These are phyloP conservation scores for Talaromyces amestolkiae DNA, from an alignment of 2,329 filamentous ascomycete species.

Conservation along the genomic window DNA sequence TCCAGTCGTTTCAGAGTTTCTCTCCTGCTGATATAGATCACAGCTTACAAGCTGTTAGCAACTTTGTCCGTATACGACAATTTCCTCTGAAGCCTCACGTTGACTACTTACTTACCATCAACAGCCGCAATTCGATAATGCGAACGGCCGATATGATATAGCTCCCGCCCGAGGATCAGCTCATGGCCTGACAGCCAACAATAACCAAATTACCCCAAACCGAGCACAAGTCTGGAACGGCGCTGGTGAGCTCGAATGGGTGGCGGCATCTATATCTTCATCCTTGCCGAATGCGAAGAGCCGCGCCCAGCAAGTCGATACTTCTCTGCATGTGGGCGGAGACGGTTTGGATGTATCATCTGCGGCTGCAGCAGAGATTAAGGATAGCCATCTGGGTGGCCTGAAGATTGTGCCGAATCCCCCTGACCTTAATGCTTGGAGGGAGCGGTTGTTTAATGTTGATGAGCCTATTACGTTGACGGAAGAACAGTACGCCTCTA, in stretches of 20 bases:
- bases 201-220: background rate
- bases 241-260: slow-evolving; percentile 23
- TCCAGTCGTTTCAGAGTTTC: slow-evolving; percentile 31
- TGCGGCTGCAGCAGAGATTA: slow-evolving; percentile 15
- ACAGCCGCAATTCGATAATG: slow-evolving; percentile 16
- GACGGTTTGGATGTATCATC: slow-evolving; percentile 24
- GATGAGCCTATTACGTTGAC: slow-evolving; percentile 69
- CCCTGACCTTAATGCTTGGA: slow-evolving; percentile 66
- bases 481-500: slow-evolving; percentile 63
- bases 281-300: slow-evolving; percentile 19
- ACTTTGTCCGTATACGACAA: slow-evolving; percentile 9
- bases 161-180: slow-evolving; percentile 3
- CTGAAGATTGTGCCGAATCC: slow-evolving; percentile 62
- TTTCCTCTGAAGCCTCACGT: background rate
- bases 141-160: slow-evolving; percentile 17
- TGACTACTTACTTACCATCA: background rate
- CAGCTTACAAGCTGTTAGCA: slow-evolving; percentile 13
- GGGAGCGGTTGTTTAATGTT: slow-evolving; percentile 71
- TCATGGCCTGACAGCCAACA: background rate
- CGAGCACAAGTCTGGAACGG: slow-evolving; percentile 16
- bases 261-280: slow-evolving; percentile 22
- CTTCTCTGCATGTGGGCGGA: slow-evolving; percentile 23
- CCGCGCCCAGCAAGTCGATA: background rate
- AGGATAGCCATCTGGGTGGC: slow-evolving; percentile 31
- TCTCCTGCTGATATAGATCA: slow-evolving; percentile 26